Conservation (phyloP, 139 green algal genomes). For the Microglena sp. region DNA sequence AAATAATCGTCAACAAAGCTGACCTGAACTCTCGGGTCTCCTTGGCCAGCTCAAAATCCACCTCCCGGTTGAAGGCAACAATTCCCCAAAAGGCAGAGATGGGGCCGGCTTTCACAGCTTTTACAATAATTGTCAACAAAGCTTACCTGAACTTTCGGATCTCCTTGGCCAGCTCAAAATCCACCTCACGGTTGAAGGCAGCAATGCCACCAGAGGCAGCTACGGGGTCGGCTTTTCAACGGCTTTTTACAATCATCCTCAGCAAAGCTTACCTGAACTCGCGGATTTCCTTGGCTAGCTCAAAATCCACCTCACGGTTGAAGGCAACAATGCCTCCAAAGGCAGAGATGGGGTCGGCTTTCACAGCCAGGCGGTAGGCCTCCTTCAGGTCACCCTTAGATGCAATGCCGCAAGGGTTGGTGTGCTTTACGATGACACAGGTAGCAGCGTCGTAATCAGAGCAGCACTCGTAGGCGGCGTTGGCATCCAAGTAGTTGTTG, state of each 20-base stretch:
- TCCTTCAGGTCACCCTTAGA: constrained; percentile 68
- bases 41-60: constrained; percentile 72
- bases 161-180: constrained; percentile 75
- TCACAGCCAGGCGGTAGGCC: constrained; percentile 84
- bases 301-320: constrained; percentile 78
- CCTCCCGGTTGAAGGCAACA: constrained; percentile 92
- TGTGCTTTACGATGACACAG: constrained; percentile 99
- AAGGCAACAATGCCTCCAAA: constrained; percentile 99
- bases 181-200: constrained; percentile 90
- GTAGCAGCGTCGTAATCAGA: constrained; percentile 55
- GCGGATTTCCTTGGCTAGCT: constrained; percentile 82
- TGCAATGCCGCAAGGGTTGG: constrained; percentile 95
- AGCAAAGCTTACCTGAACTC: too few species aligned
- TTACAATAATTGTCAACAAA: too few species aligned
- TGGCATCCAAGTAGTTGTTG: constrained; percentile 52
- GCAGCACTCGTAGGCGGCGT: constrained; percentile 53
- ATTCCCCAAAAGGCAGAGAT: constrained; percentile 96
- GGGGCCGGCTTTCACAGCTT: too few species aligned
- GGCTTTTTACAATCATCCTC: too few species aligned
- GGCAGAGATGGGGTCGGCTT: constrained; percentile 87
- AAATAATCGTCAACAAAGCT: too few species aligned
- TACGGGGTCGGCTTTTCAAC: constrained; percentile 87
- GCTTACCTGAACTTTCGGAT: constrained; percentile 94
- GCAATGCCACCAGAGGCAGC: constrained; percentile 97
- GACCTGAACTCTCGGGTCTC: constrained; percentile 90